Conservation (phyloP, 306 rosid genomes). For the Vigna hirtella region DNA sequence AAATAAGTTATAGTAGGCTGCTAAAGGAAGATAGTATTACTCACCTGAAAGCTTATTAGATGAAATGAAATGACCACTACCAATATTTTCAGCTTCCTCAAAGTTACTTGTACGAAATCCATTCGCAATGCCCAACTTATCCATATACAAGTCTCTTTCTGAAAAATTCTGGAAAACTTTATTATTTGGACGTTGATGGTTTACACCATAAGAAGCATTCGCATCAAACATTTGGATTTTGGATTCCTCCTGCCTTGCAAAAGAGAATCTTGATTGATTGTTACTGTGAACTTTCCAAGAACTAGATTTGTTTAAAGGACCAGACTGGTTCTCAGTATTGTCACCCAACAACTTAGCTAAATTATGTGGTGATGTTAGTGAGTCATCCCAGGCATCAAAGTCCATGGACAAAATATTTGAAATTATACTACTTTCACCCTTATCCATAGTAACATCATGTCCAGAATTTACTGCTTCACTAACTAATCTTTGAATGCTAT, state of each 20-base stretch:
- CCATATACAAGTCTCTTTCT: slow-evolving; percentile 63
- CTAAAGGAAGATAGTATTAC: slow-evolving; percentile 42
- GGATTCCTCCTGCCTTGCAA: slow-evolving; percentile 90
- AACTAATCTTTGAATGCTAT: slow-evolving; percentile 57
- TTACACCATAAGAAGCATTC: slow-evolving; percentile 62
- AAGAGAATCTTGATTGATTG: slow-evolving; percentile 93
- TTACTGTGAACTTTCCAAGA: slow-evolving; percentile 83
- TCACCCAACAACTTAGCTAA: slow-evolving; percentile 80
- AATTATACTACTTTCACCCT: slow-evolving; percentile 93
- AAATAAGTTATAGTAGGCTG: background rate
- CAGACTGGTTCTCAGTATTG: slow-evolving; percentile 56
- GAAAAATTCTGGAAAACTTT: slow-evolving; percentile 59
- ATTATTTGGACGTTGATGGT: slow-evolving; percentile 60
- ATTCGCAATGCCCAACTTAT: slow-evolving; percentile 64
- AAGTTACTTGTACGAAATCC: slow-evolving; percentile 59
- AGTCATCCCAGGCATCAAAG: slow-evolving; percentile 82
- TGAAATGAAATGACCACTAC: slow-evolving; percentile 50
- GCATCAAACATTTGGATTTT: slow-evolving; percentile 60
- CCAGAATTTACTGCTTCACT: slow-evolving; percentile 60
- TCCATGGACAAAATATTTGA: slow-evolving; percentile 94
- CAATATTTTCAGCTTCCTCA: slow-evolving; percentile 70
- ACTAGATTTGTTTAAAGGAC: slow-evolving; percentile 60
- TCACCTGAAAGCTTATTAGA: slow-evolving; percentile 77
- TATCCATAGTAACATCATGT: slow-evolving; percentile 60
- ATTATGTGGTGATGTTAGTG: slow-evolving; percentile 76